Conservation (phyloP, 2,329 filamentous ascomycete species). For the Nothomitra cinnamomea region DNA sequence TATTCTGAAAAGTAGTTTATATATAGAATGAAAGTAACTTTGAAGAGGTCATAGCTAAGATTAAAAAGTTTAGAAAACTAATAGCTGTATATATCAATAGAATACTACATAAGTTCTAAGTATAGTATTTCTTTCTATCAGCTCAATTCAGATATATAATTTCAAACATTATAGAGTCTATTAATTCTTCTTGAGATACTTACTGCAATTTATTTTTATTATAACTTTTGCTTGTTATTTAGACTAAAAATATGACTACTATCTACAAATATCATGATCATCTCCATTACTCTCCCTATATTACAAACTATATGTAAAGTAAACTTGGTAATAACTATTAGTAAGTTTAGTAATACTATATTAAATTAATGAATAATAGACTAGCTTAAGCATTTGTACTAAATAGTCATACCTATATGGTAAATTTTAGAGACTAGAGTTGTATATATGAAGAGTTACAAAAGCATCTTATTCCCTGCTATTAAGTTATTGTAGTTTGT, state of each 20-base stretch:
- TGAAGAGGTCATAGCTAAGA: not conserved
- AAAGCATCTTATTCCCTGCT: not conserved
- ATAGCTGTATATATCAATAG: not conserved
- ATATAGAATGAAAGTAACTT: not conserved
- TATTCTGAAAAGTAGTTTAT: not conserved
- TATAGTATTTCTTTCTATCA: not conserved
- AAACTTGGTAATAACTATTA: not conserved
- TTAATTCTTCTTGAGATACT: not conserved
- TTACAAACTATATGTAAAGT: not conserved
- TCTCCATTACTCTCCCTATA: not conserved
- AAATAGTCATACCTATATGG: not conserved
- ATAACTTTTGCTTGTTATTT: not conserved
- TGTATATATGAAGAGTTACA: not conserved
- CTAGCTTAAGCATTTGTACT: no score
- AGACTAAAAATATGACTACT: not conserved
- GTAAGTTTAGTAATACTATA: not conserved
- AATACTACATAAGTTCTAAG: no score
- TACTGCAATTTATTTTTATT: not conserved
- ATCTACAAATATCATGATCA: not conserved
- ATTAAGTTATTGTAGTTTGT: not conserved
- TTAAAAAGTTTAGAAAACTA: not conserved
- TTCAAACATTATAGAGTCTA: not conserved
- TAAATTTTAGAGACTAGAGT: not conserved
- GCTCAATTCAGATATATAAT: not conserved
- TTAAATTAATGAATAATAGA: not conserved